Percentiles rank a stretch among this genome's conserved stretches.
phyloP scores from a whole-genome alignment of 805 yeast species.

The Jamesozyma piceae region DNA sequence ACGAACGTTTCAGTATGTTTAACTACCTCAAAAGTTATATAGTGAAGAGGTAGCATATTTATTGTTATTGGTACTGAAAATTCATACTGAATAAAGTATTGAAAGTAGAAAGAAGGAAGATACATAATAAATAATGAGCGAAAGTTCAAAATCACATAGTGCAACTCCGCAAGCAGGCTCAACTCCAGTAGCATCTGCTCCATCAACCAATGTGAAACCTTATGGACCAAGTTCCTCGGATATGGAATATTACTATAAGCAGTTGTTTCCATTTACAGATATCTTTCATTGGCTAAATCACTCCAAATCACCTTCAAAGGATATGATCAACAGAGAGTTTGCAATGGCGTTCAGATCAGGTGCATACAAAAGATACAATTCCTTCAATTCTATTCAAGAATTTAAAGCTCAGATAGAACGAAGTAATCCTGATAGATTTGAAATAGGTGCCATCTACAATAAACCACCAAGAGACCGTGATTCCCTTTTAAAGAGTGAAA shows the following conservation, averaged over 20 bases:
- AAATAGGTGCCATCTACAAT: conserved; percentile 85
- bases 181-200: background rate
- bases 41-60: no score
- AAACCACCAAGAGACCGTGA: conserved; percentile 83
- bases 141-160: background rate
- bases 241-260: conserved; percentile 62
- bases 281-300: conserved; percentile 88
- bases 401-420: conserved; percentile 68
- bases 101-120: no score
- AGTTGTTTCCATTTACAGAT: conserved; percentile 64
- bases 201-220: background rate
- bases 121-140: no score
- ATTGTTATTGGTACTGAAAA: no score
- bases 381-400: conserved; percentile 56
- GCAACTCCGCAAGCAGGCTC: background rate
- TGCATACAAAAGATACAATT: conserved; percentile 82
- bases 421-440: conserved; percentile 82
- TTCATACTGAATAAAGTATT: no score
- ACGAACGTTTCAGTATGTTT: no score
- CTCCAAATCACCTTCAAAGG: conserved; percentile 61
- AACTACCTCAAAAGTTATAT: no score
- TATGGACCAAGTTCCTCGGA: conserved; percentile 39
- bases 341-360: conserved; percentile 86
- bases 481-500: conserved; percentile 59
- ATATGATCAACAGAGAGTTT: conserved; percentile 83